phyloP scores from a whole-genome alignment of 2,329 filamentous ascomycete species.

The Sporothrix humicola region DNA sequence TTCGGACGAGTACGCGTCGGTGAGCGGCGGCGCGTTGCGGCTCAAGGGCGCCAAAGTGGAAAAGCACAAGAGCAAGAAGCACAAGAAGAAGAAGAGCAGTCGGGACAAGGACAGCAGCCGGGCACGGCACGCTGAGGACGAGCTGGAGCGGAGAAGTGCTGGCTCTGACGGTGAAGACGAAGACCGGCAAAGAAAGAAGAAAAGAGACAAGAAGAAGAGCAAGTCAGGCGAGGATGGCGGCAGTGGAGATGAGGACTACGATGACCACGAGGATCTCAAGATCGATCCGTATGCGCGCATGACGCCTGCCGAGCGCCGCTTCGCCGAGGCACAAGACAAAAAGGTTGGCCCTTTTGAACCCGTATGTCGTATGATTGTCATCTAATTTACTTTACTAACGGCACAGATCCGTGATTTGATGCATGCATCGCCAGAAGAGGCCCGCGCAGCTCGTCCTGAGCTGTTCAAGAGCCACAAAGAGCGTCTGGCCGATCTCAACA shows the following conservation, averaged over 20 bases:
- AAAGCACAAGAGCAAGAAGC: conserved; percentile 67
- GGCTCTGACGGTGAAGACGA: not conserved
- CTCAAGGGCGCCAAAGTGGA: conserved; percentile 76
- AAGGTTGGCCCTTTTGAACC: conserved; percentile 52
- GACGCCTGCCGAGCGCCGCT: conserved; percentile 81
- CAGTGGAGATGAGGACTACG: conserved; percentile 37
- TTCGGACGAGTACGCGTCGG: conserved; percentile 73
- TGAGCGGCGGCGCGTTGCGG: conserved; percentile 75
- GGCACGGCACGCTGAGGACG: conserved; percentile 38
- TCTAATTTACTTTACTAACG: conserved; percentile 49
- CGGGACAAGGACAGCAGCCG: conserved; percentile 40
- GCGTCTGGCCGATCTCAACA: conserved; percentile 92
- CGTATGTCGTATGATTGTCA: not conserved
- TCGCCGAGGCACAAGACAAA: conserved; percentile 82
- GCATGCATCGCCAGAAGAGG: conserved; percentile 59
- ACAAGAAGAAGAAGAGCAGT: conserved; percentile 28
- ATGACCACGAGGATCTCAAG: conserved; percentile 43
- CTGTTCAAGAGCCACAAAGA: conserved; percentile 97
- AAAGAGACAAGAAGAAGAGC: conserved; percentile 28
- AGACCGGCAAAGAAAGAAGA: not conserved
- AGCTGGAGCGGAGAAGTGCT: conserved; percentile 21
- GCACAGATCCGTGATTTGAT: conserved; percentile 74
- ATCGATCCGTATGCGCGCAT: conserved; percentile 56
- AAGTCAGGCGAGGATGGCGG: conserved; percentile 33
- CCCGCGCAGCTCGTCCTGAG: conserved; percentile 62